Evolutionary conservation across 2,329 filamentous ascomycete species (phyloP).

Genomic region (Exophiala calicioides): DNA sequence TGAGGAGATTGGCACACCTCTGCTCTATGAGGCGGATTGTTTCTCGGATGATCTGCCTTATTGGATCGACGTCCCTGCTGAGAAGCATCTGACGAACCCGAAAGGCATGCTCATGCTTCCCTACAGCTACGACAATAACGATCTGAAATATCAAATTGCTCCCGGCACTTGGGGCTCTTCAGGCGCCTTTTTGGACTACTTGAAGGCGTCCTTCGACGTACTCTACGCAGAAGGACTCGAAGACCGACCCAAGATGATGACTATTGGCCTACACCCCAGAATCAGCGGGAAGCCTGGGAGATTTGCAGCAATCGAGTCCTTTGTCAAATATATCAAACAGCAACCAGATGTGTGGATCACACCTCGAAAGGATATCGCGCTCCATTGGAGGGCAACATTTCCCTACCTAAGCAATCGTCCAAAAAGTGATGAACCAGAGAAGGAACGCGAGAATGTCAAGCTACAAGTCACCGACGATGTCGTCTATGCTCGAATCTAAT

Average conservation of each 20-base stretch:
- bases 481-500: slow-evolving; percentile 9
- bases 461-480: background rate
- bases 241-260: slow-evolving; percentile 59
- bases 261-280: slow-evolving; percentile 55
- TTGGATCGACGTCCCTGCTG: slow-evolving; percentile 56
- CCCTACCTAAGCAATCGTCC: slow-evolving; percentile 36
- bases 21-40: slow-evolving; percentile 53
- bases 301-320: slow-evolving; percentile 46
- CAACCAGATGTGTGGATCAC: slow-evolving; percentile 52
- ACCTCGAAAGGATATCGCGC: slow-evolving; percentile 46
- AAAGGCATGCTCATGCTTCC: slow-evolving; percentile 58
- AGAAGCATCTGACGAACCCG: slow-evolving; percentile 38
- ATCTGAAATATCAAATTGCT: slow-evolving; percentile 50
- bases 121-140: slow-evolving; percentile 59
- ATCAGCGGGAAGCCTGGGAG: slow-evolving; percentile 56
- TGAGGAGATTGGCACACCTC: slow-evolving; percentile 54
- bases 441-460: background rate
- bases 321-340: slow-evolving; percentile 49
- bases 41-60: slow-evolving; percentile 60
- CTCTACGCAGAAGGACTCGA: slow-evolving; percentile 54
- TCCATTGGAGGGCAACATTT: slow-evolving; percentile 42
- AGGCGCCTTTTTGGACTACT: slow-evolving; percentile 41
- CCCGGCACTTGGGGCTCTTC: slow-evolving; percentile 49
- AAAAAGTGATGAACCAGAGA: background rate
- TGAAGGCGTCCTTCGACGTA: slow-evolving; percentile 50